Evolutionary conservation across 805 yeast genomes (phyloP).

Genomic region (Candida adriatica): DNA sequence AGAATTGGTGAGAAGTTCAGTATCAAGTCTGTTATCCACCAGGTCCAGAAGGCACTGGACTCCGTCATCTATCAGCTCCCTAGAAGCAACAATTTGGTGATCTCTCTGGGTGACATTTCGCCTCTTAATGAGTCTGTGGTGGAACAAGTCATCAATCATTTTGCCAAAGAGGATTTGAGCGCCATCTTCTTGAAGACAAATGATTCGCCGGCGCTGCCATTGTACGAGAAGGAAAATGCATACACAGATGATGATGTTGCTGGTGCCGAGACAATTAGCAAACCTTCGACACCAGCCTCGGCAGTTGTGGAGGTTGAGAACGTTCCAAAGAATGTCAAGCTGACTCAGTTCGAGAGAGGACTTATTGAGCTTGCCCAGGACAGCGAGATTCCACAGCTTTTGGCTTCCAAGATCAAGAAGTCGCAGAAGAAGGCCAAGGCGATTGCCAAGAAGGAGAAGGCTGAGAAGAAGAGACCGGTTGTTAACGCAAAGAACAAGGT

Average conservation of each 20-base stretch:
- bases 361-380: conserved; percentile 81
- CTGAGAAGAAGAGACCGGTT: conserved; percentile 5
- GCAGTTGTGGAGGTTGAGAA: conserved; percentile 23
- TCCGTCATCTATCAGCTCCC: conserved; percentile 64
- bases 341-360: conserved; percentile 64
- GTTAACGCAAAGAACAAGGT: conserved; percentile 13
- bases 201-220: conserved; percentile 77
- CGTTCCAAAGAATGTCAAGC: conserved; percentile 33
- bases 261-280: conserved; percentile 4
- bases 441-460: conserved; percentile 11
- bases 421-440: conserved; percentile 27
- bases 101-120: conserved; percentile 56
- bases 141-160: conserved; percentile 41
- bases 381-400: conserved; percentile 52
- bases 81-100: conserved; percentile 58
- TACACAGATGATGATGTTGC: conserved; percentile 29
- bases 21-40: conserved; percentile 45
- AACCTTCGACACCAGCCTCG: conserved; percentile 1
- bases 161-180: conserved; percentile 42
- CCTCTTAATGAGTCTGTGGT: conserved; percentile 41
- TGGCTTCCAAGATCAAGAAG: conserved; percentile 48
- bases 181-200: conserved; percentile 59
- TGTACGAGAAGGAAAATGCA: conserved; percentile 56
- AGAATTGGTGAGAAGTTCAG: conserved; percentile 38
- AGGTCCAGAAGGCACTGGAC: conserved; percentile 48